Evolutionary conservation across 2,329 filamentous ascomycete species (phyloP).

Genomic region (Diplodia seriata): DNA sequence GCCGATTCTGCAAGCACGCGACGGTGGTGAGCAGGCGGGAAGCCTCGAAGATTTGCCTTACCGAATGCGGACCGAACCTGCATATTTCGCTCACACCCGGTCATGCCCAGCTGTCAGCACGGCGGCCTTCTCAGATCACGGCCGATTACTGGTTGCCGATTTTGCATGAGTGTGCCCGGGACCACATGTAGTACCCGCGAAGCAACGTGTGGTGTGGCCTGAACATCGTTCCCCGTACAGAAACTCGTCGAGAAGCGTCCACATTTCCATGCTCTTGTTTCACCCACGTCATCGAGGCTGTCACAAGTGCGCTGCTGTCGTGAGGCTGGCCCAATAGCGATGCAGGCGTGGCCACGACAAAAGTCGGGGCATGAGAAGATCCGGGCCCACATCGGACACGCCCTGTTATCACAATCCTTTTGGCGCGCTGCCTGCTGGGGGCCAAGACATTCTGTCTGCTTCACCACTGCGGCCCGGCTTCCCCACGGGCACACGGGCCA

Average conservation of each 20-base stretch:
- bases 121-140: background rate
- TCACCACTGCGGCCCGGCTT: background rate
- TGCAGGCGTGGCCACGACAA: background rate
- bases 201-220: background rate
- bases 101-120: background rate
- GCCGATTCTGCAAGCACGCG: slow-evolving; percentile 11
- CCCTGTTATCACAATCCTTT: slow-evolving; percentile 14
- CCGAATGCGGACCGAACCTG: slow-evolving; percentile 1
- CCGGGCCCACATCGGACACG: slow-evolving; percentile 13
- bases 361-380: slow-evolving; percentile 25
- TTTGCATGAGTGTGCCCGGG: background rate
- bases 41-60: slow-evolving; percentile 2
- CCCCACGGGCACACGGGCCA: slow-evolving; percentile 10
- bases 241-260: slow-evolving; percentile 3
- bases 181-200: background rate
- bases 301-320: slow-evolving; percentile 11
- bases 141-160: slow-evolving; percentile 17
- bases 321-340: background rate
- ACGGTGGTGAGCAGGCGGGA: slow-evolving; percentile 1
- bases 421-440: background rate
- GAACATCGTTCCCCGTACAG: background rate
- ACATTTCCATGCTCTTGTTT: slow-evolving; percentile 7
- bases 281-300: slow-evolving; percentile 21
- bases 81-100: slow-evolving; percentile 3
- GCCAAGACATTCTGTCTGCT: slow-evolving; percentile 13